Conservation (phyloP, 208 protist species). For the Acanthamoeba healyi region DNA sequence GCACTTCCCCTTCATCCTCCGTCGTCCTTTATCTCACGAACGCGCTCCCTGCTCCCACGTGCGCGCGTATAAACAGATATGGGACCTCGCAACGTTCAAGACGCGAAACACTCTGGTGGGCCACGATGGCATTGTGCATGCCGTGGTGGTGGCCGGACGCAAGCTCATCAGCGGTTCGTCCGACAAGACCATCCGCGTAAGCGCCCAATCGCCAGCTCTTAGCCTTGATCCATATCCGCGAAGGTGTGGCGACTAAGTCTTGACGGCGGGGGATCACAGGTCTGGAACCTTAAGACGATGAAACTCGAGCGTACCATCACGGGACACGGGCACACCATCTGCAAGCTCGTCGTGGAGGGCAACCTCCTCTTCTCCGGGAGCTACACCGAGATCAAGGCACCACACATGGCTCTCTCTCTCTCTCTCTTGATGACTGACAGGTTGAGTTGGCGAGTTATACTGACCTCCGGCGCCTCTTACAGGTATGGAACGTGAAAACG, state of each 20-base stretch:
- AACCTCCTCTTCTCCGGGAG: constrained; percentile 60
- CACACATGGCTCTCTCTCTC: not conserved
- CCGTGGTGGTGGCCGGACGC: constrained; percentile 43
- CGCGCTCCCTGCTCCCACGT: not conserved
- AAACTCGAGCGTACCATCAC: constrained; percentile 45
- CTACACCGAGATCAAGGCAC: constrained; percentile 67
- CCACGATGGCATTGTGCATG: constrained; percentile 29
- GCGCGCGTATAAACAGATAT: not conserved
- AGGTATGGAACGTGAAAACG: constrained; percentile 62
- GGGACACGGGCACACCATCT: constrained; percentile 51
- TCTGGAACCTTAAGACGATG: constrained; percentile 69
- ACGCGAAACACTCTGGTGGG: constrained; percentile 30
- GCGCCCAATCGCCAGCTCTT: not conserved
- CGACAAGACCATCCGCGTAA: constrained; percentile 41
- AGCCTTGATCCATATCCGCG: not conserved
- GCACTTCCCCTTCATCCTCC: not conserved
- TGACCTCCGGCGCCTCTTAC: too few species aligned
- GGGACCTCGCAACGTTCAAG: constrained; percentile 12
- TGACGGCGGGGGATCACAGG: too few species aligned
- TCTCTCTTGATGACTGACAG: too few species aligned
- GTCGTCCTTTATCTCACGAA: not conserved
- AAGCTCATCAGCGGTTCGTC: constrained; percentile 44
- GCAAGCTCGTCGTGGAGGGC: constrained; percentile 38
- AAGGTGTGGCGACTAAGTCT: not conserved
- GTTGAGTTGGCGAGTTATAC: too few species aligned